Conservation (phyloP, 2,329 filamentous ascomycete genomes). For the Fusarium goolgardi region DNA sequence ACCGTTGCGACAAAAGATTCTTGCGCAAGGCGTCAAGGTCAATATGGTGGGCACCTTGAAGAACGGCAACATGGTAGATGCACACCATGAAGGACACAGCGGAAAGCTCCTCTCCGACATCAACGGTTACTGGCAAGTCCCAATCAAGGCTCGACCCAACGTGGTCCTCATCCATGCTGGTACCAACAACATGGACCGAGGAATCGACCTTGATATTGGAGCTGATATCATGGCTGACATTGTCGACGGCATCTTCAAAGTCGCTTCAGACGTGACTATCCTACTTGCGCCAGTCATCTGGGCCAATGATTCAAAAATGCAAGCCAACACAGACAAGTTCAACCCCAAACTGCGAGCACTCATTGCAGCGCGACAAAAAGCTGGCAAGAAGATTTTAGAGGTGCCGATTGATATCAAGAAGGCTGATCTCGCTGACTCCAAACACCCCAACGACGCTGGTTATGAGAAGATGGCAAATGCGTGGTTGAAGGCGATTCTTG, state of each 20-base stretch:
- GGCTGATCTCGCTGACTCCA: constrained; percentile 21
- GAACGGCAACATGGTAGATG: constrained; percentile 27
- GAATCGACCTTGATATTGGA: constrained; percentile 13
- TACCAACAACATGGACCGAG: constrained; percentile 35
- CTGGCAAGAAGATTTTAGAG: constrained; percentile 18
- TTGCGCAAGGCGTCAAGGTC: constrained; percentile 11
- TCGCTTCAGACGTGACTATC: constrained; percentile 26
- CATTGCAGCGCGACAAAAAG: constrained; percentile 1
- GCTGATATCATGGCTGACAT: constrained; percentile 12
- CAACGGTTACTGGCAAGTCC: constrained; percentile 25
- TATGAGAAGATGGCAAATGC: constrained; percentile 38
- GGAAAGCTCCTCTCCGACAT: constrained; percentile 28
- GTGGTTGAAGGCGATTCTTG: constrained; percentile 28
- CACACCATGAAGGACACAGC: constrained; percentile 31
- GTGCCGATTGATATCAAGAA: constrained; percentile 27
- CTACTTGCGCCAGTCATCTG: constrained; percentile 32
- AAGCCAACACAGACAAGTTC: constrained; percentile 31
- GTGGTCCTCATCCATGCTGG: constrained; percentile 36
- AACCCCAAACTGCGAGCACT: constrained; percentile 21
- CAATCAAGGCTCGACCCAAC: constrained; percentile 27
- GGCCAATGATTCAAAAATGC: constrained; percentile 30
- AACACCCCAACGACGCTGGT: constrained; percentile 34
- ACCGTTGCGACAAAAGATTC: constrained; percentile 13
- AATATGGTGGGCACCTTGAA: constrained; percentile 30
- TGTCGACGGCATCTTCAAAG: constrained; percentile 28